Base-by-base conservation (phyloP, 2,329 filamentous ascomycete genomes). In the Penicillium janthinellum region DNA sequence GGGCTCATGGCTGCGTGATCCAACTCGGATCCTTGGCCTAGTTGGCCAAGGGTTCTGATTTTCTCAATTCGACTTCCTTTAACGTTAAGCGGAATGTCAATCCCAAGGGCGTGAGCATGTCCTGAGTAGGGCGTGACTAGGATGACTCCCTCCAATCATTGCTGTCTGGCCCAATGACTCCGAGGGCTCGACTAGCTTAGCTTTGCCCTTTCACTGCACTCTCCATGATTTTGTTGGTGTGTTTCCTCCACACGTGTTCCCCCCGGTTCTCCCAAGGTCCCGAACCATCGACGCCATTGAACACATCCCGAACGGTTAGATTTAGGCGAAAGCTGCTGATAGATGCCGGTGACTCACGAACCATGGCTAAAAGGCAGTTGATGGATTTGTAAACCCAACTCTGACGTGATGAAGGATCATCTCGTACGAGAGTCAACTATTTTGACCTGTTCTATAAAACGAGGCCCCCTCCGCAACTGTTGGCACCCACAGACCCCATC, bases 81-180 rank as follows among this genome's bases (percentile, higher is more conserved):
- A 37, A 39, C 38, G 54, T 37, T 48, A 56, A 47, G 48, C 41
- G 63, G 65, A 65, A 67, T 66, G 65, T 66, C 64, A 64, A 66
- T 63, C 20, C 57, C 64, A 67, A 68, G 66, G 66, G 66, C 66
- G 66, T 49, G 59, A 55, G 55, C 58, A 58, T 56, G 54, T 50
- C 48, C 57, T 56, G 56, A 58, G 52, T 56, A 52, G 54, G 54
- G 17, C 44, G 48, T 47, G 45, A 35, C 28, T 17, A 53, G 38
- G 25, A 15, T 25, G 49, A 14, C 22, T 17, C 15, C 56, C 20
- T 45, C 58, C 60, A 61, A 63, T 65, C 61, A 64, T 20, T 31
- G 3, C 20, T 15, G 5, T 17, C 7, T 41, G 5, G 28, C 20
- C 39, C 20, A n/a, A 54, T 45, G 41, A 31, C 37, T 47, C 39